Percentiles rank a stretch among this genome's conserved stretches.
These are phyloP conservation scores for Durio zibethinus DNA, from an alignment of 345 rosid species.

Conservation along the genomic window DNA sequence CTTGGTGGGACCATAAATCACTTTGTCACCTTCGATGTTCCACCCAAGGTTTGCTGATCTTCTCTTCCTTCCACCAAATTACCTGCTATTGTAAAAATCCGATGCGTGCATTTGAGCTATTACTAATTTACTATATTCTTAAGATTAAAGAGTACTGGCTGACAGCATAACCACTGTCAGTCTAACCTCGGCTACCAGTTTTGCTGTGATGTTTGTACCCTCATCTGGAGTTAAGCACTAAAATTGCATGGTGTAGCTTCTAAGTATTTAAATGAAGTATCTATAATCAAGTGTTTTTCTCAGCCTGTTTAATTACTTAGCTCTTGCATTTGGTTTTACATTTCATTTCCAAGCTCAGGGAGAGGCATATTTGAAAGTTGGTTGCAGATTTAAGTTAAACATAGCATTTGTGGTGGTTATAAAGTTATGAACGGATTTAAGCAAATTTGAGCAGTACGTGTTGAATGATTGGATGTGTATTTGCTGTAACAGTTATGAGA, in stretches of 20 bases:
- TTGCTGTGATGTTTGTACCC: not conserved
- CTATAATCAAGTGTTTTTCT: not conserved
- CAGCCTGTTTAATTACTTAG: not conserved
- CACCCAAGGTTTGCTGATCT: constrained; percentile 74
- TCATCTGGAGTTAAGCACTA: not conserved
- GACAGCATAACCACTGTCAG: not conserved
- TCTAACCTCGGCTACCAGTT: not conserved
- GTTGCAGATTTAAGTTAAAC: not conserved
- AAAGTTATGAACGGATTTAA: not conserved
- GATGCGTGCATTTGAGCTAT: too few relatives aligned
- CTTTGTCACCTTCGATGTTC: constrained; percentile 53
- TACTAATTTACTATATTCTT: not conserved
- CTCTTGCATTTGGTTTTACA: not conserved
- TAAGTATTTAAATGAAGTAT: too few relatives aligned
- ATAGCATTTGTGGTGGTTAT: not conserved
- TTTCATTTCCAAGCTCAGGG: not conserved
- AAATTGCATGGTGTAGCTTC: not conserved
- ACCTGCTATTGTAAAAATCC: not conserved
- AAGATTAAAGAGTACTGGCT: not conserved
- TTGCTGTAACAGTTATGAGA: not conserved
- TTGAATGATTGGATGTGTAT: not conserved
- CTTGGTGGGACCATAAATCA: constrained; percentile 92
- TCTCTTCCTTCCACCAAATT: constrained; percentile 9
- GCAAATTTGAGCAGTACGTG: not conserved
- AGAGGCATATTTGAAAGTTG: not conserved